These are phyloP conservation scores for Lentinus tigrinus DNA, from an alignment of 768 basidiomycete genomes.

Conservation along the genomic window DNA sequence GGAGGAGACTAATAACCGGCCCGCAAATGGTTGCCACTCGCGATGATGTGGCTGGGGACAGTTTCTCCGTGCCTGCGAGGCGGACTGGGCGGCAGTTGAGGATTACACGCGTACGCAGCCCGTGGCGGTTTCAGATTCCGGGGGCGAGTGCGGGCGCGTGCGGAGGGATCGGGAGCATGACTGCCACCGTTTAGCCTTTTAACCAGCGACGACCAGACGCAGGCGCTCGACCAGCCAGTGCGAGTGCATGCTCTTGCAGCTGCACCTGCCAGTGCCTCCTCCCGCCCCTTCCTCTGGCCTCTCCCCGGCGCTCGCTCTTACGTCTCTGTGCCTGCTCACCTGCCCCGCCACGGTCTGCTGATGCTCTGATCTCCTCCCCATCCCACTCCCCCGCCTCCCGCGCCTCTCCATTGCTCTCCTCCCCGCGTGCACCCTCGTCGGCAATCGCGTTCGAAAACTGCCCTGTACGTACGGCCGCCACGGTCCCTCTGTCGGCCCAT, in stretches of 20 bases:
- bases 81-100: neutral
- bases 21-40: neutral
- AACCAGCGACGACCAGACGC: neutral
- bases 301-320: slow-evolving; percentile 1
- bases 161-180: too few species aligned
- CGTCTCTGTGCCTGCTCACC: slow-evolving; percentile 14
- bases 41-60: neutral
- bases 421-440: slow-evolving; percentile 5
- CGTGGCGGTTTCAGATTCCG: neutral
- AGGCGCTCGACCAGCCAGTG: neutral
- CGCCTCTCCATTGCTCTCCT: neutral
- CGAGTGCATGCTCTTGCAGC: neutral
- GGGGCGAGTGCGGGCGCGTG: too few species aligned
- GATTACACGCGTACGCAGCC: too few species aligned
- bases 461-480: neutral
- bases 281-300: neutral
- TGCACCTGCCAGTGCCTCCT: neutral
- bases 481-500: neutral
- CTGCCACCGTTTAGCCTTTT: slow-evolving; percentile 17
- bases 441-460: slow-evolving; percentile 9
- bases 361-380: neutral
- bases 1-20: neutral
- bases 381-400: neutral
- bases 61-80: neutral
- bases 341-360: neutral